Percentiles rank a stretch among this genome's conserved stretches.
These are phyloP conservation scores for Apiospora sp. DNA, from an alignment of 2,329 filamentous ascomycete genomes.

Conservation along the genomic window DNA sequence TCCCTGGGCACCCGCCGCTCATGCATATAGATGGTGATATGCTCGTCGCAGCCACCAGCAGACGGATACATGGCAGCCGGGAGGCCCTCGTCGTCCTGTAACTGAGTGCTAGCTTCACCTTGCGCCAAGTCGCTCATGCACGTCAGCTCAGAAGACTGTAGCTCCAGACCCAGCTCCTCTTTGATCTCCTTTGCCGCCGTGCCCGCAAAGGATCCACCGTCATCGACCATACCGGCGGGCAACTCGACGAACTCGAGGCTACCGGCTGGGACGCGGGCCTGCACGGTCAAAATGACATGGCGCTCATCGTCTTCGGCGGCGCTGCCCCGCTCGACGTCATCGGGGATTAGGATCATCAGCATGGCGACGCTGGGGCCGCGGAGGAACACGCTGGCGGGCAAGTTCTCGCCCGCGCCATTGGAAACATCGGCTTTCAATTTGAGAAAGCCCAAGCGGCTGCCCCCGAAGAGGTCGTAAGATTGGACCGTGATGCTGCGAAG, in stretches of 20 bases:
- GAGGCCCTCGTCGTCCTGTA: slow-evolving; percentile 43
- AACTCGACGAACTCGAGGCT: slow-evolving; percentile 64
- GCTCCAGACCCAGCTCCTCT: slow-evolving; percentile 65
- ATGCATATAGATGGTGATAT: slow-evolving; percentile 64
- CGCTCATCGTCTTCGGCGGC: slow-evolving; percentile 51
- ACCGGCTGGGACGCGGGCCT: slow-evolving; percentile 63
- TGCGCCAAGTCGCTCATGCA: slow-evolving; percentile 60
- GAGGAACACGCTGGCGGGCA: slow-evolving; percentile 64
- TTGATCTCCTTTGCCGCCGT: slow-evolving; percentile 66
- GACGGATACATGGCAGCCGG: slow-evolving; percentile 63
- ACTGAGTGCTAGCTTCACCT: background rate
- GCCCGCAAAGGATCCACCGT: slow-evolving; percentile 59
- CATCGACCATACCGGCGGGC: slow-evolving; percentile 66
- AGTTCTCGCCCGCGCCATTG: slow-evolving; percentile 55
- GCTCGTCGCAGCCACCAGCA: slow-evolving; percentile 67
- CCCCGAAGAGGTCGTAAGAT: slow-evolving; percentile 60
- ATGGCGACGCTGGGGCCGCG: slow-evolving; percentile 68
- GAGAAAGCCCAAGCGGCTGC: slow-evolving; percentile 60
- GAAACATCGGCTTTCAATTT: slow-evolving; percentile 59
- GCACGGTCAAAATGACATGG: slow-evolving; percentile 66
- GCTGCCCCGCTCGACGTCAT: slow-evolving; percentile 48
- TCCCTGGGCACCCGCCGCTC: slow-evolving; percentile 59
- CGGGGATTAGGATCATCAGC: slow-evolving; percentile 63
- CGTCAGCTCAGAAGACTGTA: slow-evolving; percentile 54
- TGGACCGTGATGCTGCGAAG: slow-evolving; percentile 61